Base-by-base conservation (phyloP, 2,329 filamentous ascomycete genomes). In the Colletotrichum caudatum region DNA sequence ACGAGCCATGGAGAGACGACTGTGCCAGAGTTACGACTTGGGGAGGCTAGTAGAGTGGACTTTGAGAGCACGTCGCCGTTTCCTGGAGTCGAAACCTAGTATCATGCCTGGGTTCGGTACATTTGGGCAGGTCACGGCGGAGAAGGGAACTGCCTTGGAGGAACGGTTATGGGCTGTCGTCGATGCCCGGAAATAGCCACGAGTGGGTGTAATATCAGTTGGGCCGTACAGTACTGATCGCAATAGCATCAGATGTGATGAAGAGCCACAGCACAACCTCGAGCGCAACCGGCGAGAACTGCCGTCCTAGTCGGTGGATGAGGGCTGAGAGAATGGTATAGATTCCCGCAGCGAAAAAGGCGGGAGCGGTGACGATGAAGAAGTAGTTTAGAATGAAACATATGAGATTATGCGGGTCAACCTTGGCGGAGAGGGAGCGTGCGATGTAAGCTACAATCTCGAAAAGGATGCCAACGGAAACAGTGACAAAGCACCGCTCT, bases 361-460 rank as follows among this genome's bases (percentile, higher is more conserved):
- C 88, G 1, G 88, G 88, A 0, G 87, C 87, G 0, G 86, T 85
- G 72, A 90, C 87, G 77, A 90, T 88, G 81, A 88, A 88, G 81
- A 90, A 90, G 80, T 89, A 89, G 76, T 88, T 86, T 57, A 88
- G 78, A 50, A 90, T 86, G 74, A 89, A 90, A 80, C 84, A 89
- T 48, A 84, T 78, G 20, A 89, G 81, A 71, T 84, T 81, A 77
- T 89, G 89, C 0, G 87, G 87, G 72, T 88, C 82, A 56, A 83
- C 79, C 73, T 83, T 81, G 35, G 84, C 81, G 1, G 84, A 85
- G n/a, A 87, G 81, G 2, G 80, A 79, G 11, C 86, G 83, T 61
- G 84, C 83, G 64, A 84, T 76, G 74, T 88, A 88, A 51, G 86
- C 86, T 37, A 87, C 77, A 20, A 87, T 78, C 74, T 88, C 86